Base-by-base conservation (phyloP, 305 asterid genomes). In the Plantago rigida region DNA sequence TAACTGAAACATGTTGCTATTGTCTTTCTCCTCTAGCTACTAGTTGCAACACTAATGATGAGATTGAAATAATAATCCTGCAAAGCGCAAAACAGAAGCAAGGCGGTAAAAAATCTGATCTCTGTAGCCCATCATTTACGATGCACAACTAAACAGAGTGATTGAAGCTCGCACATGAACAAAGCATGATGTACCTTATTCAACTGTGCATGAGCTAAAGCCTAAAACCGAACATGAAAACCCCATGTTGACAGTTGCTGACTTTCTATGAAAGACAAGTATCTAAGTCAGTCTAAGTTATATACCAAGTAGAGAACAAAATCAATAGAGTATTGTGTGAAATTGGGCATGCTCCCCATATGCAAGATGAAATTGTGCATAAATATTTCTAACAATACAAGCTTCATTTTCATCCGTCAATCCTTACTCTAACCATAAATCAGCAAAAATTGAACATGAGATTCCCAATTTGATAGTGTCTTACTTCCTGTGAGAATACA, bases 11-110 rank as follows among this genome's bases (percentile, higher is more conserved):
- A 64, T 59, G 13, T 12, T 56, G 62, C 56, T 45, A 60, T 7
- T 1, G 22, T 47, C 56, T 55, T 45, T 60, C 73, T 56, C 62
- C 61, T 39, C 54, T 15, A 60, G 53, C 51, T 28, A 47, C 57
- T 42, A 9, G 59, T 14, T 47, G 52, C 10, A 28, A 46, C 26
- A 22, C 9, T 56, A 60, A 10, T 47, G 68, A 61, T 13, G 65
- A 34, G 68, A 62, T 46, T 51, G 6, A 56, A 29, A 53, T 19
- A 44, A 10, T 9, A 10, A 53, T 66, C 76, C 78, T 70, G 78
- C 74, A 71, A 29, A 42, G 44, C 59, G 73, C 71, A 60, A 45
- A 47, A 36, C 2, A 36, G 47, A 53, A 10, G 59, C 53, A 58
- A 70, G 42, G 51, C 69, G 44, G 54, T 29, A 51, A 36, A 36